Percentiles rank a stretch among this genome's conserved stretches.
These are phyloP conservation scores for Salix brachista DNA, from an alignment of 345 rosid genomes.

Conservation along the genomic window DNA sequence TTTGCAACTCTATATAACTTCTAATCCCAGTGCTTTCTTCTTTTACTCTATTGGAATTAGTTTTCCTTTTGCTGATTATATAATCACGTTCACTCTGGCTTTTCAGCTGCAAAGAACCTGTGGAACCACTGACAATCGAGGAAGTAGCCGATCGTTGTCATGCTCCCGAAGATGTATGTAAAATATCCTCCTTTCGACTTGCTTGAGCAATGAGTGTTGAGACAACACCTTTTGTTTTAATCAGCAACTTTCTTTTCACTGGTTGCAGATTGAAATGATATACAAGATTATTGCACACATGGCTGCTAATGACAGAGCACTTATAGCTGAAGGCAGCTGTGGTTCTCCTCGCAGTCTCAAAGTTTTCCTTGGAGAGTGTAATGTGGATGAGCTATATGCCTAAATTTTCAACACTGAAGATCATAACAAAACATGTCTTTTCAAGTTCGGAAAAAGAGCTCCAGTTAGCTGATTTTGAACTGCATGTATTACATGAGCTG, in stretches of 20 bases:
- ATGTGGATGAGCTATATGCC: slow-evolving; percentile 58
- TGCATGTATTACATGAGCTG: not conserved
- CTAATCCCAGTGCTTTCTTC: not conserved
- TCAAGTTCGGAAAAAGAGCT: slow-evolving; percentile 7
- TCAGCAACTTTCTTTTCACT: too few relatives aligned
- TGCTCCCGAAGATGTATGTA: slow-evolving; percentile 67
- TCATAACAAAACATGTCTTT: slow-evolving; percentile 13
- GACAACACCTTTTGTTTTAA: slow-evolving; percentile 5
- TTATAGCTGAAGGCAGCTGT: slow-evolving; percentile 87
- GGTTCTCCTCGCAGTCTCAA: slow-evolving; percentile 90
- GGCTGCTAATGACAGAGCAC: slow-evolving; percentile 90
- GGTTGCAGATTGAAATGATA: slow-evolving; percentile 90
- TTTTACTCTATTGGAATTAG: not conserved
- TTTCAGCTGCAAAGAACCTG: slow-evolving; percentile 85
- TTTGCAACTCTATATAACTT: not conserved
- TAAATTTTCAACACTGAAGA: slow-evolving; percentile 11
- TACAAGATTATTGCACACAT: slow-evolving; percentile 91
- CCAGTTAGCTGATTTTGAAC: slow-evolving; percentile 21
- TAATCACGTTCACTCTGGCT: not conserved
- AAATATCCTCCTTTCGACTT: not conserved
- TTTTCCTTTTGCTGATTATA: not conserved
- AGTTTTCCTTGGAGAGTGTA: slow-evolving; percentile 83
- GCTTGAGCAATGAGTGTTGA: not conserved
- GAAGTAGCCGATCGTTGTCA: slow-evolving; percentile 91
- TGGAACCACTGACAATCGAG: slow-evolving; percentile 80